Conservation (phyloP, 345 rosid genomes). For the Moricandia arvensis region DNA sequence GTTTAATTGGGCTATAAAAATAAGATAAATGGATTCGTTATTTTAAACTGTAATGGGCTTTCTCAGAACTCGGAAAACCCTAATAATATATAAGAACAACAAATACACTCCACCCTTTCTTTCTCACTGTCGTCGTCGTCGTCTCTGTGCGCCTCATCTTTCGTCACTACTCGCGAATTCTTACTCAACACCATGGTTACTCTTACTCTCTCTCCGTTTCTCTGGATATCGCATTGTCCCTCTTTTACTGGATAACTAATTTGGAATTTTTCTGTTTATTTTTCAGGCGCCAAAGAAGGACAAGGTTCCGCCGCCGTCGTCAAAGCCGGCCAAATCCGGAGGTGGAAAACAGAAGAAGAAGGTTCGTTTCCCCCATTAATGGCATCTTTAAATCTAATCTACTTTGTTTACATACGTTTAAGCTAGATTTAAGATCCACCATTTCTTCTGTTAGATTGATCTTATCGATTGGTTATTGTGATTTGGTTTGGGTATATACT, state of each 20-base stretch:
- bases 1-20: neutral
- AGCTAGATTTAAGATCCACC: neutral
- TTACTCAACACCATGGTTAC: conserved; percentile 21
- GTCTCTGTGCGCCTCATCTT: neutral
- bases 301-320: conserved; percentile 53
- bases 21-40: neutral
- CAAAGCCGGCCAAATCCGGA: conserved; percentile 55
- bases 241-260: neutral
- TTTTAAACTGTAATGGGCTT: conserved; percentile 2
- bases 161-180: neutral
- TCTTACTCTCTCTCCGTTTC: neutral
- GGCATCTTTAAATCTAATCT: neutral
- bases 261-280: neutral
- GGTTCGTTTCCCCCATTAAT: conserved; percentile 22
- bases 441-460: neutral
- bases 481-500: neutral
- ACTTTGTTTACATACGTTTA: neutral
- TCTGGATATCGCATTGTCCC: neutral
- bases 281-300: conserved; percentile 58
- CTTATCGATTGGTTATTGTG: too few relatives aligned
- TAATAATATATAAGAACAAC: conserved; percentile 16
- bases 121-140: conserved; percentile 16
- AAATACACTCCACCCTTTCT: neutral
- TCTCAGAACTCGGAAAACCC: conserved; percentile 25
- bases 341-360: conserved; percentile 65